Base-by-base conservation (phyloP, 208 protist species). In the Strigomonas culicis region DNA sequence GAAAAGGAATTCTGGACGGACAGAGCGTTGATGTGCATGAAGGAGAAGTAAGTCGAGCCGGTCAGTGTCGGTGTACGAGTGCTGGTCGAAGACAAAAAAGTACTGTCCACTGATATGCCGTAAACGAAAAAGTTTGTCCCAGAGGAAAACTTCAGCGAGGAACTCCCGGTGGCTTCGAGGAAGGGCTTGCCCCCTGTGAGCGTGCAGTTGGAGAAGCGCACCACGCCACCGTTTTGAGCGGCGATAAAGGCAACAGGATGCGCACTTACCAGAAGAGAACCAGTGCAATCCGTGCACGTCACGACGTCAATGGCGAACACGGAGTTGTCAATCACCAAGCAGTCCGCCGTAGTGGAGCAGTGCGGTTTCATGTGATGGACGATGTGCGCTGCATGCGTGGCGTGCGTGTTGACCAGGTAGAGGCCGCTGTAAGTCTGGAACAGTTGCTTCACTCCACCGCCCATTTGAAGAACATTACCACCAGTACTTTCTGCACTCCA, bases 141-240 rank as follows among this genome's bases (percentile, higher is more conserved):
- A 21, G 3, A 13, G 6, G 24, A 21, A 13, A 58, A 34, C 30
- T n/a, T 4, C 27, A 58, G 6, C 27, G 15, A 17, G 22, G 4
- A 34, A 2, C 6, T 21, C 34, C 34, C 34, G 10, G 34, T 10
- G 10, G 4, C 21, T 3, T 21, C 2, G 17, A 36, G 30, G 31
- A 30, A 58, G 7, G 52, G 52, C 21, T 52, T 4, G 47, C 22
- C 25, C 4, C 27, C 24, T 4, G 15, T 31, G 4, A 13, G 24
- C 4, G 52, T 58, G 17, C 52, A 58, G 25, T 58, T 58, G 17
- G 22, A 19, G 3, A 58, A 34, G 15, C 52, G 52, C 17, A 58
- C 21, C 7, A 58, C 52, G 27, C 52, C 52, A 7, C n/a, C 25
- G 13, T 31, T 34, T 39, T 2, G 15, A 19, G 21, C 30, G 7